Evolutionary conservation across 106 monocot genomes (phyloP).

Genomic region (Xerophyta viscosa): DNA sequence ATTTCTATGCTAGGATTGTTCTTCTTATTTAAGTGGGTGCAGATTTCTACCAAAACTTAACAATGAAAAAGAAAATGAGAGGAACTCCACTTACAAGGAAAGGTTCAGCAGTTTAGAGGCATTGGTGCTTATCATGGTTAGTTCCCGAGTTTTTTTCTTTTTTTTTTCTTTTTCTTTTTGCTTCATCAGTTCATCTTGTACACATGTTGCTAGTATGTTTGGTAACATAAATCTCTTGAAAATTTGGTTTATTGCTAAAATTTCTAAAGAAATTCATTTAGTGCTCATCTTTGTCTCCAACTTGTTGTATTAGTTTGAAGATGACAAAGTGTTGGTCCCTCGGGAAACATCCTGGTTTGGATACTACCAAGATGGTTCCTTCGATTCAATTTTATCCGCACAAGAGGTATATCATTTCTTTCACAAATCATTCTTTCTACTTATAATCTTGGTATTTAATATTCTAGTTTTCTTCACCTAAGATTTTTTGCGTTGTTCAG

Average conservation of each 20-base stretch:
- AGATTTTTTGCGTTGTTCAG: too few species aligned
- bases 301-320: conserved; percentile 43
- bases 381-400: conserved; percentile 51
- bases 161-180: too few species aligned
- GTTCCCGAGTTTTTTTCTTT: conserved; percentile 1
- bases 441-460: too few species aligned
- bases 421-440: too few species aligned
- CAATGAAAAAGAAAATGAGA: conserved; percentile 61
- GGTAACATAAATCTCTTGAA: too few species aligned
- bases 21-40: conserved; percentile 55
- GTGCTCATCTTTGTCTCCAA: neutral
- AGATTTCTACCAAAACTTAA: too few species aligned
- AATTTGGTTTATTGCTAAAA: too few species aligned
- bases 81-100: conserved; percentile 85
- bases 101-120: conserved; percentile 68
- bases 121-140: conserved; percentile 89
- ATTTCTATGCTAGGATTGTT: conserved; percentile 50
- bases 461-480: too few species aligned
- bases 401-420: conserved; percentile 40
- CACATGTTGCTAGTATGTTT: too few species aligned
- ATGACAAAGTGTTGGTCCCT: conserved; percentile 72
- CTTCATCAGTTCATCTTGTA: too few species aligned
- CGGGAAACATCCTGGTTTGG: conserved; percentile 97
- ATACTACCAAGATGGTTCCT: conserved; percentile 78
- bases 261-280: neutral